Evolutionary conservation across 176 grass and related monocot genomes (phyloP).

Genomic region (Triticum monococcum): DNA sequence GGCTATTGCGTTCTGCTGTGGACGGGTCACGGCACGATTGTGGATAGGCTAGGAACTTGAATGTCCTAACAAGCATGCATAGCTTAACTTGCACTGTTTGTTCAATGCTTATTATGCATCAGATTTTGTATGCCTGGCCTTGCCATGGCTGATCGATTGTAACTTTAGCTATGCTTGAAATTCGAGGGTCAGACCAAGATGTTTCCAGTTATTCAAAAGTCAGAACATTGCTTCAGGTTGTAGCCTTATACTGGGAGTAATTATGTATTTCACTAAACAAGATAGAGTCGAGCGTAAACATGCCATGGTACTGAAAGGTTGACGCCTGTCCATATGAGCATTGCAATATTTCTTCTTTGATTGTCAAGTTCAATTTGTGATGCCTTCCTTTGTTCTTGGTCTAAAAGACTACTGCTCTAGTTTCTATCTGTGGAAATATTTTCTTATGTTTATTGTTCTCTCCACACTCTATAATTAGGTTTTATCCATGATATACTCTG

Average conservation of each 20-base stretch:
- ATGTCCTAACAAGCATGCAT: no score
- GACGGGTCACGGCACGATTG: no score
- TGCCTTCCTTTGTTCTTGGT: background rate
- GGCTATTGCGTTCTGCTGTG: no score
- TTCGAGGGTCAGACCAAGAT: background rate
- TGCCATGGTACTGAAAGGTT: background rate
- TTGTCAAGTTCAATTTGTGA: background rate
- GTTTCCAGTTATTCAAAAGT: background rate
- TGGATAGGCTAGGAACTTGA: no score
- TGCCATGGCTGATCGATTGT: background rate
- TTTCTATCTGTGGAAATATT: background rate
- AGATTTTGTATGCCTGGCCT: no score
- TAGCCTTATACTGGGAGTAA: background rate
- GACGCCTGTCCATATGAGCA: background rate
- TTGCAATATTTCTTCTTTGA: background rate
- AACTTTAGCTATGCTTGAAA: background rate
- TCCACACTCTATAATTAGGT: background rate
- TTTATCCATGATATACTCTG: background rate
- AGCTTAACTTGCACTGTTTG: no score
- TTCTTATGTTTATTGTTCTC: background rate
- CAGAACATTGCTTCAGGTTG: background rate
- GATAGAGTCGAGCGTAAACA: no score
- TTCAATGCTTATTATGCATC: no score
- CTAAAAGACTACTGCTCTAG: background rate
- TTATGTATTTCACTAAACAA: no score